phyloP scores from a whole-genome alignment of 169 alveolate species.

The Miamiensis avidus region DNA sequence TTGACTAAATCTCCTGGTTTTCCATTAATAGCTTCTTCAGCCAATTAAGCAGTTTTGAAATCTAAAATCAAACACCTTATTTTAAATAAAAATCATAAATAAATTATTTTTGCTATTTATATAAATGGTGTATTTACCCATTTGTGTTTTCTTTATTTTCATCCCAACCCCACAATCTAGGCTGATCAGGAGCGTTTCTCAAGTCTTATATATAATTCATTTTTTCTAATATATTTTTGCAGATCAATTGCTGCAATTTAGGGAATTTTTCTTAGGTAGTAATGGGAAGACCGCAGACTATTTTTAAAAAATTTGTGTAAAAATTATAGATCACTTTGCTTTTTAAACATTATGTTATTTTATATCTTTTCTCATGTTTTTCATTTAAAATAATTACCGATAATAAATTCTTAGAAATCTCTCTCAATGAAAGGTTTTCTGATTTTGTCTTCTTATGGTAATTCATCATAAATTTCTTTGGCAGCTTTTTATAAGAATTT shows the following conservation, averaged over 20 bases:
- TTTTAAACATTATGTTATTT: too few species aligned
- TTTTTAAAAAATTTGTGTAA: too few species aligned
- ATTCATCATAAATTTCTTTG: conserved; percentile 13
- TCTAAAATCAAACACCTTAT: neutral
- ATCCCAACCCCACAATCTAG: neutral
- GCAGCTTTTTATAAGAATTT: conserved; percentile 10
- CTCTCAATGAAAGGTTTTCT: conserved; percentile 20
- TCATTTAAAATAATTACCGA: neutral
- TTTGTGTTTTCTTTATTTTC: neutral
- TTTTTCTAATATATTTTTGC: neutral
- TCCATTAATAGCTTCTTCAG: neutral
- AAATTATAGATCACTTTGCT: too few species aligned
- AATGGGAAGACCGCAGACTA: neutral
- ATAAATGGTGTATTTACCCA: neutral
- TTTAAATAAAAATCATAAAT: neutral
- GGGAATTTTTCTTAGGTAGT: neutral
- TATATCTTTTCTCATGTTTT: neutral
- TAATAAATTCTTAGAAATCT: neutral
- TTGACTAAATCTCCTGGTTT: neutral
- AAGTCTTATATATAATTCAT: too few species aligned
- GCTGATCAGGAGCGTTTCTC: neutral
- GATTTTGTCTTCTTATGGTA: neutral
- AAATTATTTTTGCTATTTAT: neutral
- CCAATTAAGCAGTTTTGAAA: neutral
- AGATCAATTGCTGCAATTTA: neutral